Evolutionary conservation across 257 asterid species (phyloP), one percentile per base, ranked within the genome.

Genomic region (Ocimum tenuiflorum): DNA sequence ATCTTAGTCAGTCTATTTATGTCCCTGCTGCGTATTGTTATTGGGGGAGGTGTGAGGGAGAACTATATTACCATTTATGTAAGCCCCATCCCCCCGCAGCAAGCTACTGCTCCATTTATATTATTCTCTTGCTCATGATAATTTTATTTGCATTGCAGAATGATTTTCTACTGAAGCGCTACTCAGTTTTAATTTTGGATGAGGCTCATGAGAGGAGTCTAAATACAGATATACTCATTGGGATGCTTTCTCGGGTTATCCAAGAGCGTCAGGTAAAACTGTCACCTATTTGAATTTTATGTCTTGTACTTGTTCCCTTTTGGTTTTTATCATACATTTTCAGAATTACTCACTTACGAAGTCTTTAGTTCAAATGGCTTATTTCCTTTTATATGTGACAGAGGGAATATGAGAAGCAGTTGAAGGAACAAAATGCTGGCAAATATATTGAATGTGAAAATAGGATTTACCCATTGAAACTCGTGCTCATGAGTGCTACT

Each of bases 181-280:
- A 92, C 82, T 89, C 99, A 0, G 76, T 88, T 69, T 56, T 92
- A 65, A 92, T 92, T 61, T 78, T 89, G 94, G 99, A 92, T 76
- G 99, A 89, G 85, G 99, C 95, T 65, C 97, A 92, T 14, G 97
- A 92, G 81, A 86, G 99, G 77, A 92, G 99, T 81, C 79, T 92
- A 81, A 89, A 92, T 79, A 92, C 99, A 9, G 99, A 92, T 78
- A 87, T 92, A 75, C 99, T 92, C 69, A 78, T 89, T n/a, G 97
- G 97, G 72, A 89, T 92, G 99, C 99, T 92, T 79, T 92, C 99
- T 29, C 99, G 96, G 78, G 94, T 87, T 63, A 78, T 86, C 80
- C 86, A 78, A 71, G 82, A 68, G 75, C 96, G 94, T 43, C 91
- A 84, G 69, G 98, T 89, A 79, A 85, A 41, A 36, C 61, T 47